Percentiles rank a stretch among this genome's conserved stretches.
Conservation (phyloP, 2,329 filamentous ascomycete species). For the Aureobasidium sp. region DNA sequence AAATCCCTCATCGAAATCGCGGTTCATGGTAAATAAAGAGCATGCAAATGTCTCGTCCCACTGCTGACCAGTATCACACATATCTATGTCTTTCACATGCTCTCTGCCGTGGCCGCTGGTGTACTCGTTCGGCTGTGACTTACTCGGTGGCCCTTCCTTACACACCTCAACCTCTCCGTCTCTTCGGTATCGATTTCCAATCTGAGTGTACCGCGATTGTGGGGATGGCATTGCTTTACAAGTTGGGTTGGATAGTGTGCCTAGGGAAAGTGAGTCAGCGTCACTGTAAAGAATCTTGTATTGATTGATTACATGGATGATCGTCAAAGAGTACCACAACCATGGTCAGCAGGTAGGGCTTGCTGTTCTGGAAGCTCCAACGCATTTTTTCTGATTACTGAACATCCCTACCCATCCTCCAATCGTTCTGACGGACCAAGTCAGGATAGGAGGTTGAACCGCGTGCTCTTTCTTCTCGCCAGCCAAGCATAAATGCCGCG, state of each 20-base stretch:
- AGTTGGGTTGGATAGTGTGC: not conserved
- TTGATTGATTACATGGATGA: not conserved
- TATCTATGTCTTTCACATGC: not conserved
- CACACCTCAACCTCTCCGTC: not conserved
- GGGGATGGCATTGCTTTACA: too few relatives aligned
- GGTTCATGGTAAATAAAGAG: not conserved
- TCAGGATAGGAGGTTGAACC: too few relatives aligned
- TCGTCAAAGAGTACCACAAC: not conserved
- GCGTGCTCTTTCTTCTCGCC: too few relatives aligned
- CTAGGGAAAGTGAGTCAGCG: not conserved
- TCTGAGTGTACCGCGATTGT: too few relatives aligned
- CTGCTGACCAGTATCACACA: not conserved
- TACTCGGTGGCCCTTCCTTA: not conserved
- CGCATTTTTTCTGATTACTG: too few relatives aligned
- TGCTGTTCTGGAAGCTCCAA: too few relatives aligned
- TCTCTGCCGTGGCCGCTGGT: not conserved
- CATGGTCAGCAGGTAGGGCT: not conserved
- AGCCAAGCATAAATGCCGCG: too few relatives aligned
- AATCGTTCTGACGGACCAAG: too few relatives aligned
- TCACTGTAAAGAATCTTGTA: not conserved
- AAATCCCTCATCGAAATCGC: not conserved
- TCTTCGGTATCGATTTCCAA: not conserved
- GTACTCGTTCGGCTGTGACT: not conserved
- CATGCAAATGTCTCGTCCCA: not conserved
- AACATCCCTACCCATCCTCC: too few relatives aligned